A percentile compares a stretch with the other conserved stretches of the same genome.
These are phyloP conservation scores for Beta corolliflora DNA, from an alignment of 179 eudicot species.

Conservation along the genomic window DNA sequence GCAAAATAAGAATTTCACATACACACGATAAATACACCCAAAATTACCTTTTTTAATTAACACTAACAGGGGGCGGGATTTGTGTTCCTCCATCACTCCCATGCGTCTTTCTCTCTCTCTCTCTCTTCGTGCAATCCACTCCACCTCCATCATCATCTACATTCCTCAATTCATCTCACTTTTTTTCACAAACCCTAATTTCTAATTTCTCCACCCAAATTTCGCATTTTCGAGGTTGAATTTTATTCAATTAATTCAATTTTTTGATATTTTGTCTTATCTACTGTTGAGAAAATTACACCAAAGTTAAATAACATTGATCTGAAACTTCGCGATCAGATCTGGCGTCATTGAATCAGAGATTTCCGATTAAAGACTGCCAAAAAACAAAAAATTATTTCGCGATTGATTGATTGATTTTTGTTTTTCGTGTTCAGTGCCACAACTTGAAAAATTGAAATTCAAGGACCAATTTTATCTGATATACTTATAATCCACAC, in stretches of 20 bases:
- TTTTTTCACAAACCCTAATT: constrained; percentile 7
- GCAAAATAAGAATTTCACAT: neutral
- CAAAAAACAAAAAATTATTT: too few relatives aligned
- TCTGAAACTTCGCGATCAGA: constrained; percentile 18
- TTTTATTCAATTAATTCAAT: neutral
- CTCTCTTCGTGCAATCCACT: constrained; percentile 20
- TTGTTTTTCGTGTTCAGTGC: constrained; percentile 11
- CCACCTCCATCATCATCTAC: constrained; percentile 12
- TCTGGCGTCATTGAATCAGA: constrained; percentile 13
- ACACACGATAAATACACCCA: neutral
- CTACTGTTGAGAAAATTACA: neutral
- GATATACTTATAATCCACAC: neutral
- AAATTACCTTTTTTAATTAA: neutral
- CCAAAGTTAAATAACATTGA: neutral
- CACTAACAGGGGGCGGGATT: constrained; percentile 5
- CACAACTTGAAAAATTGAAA: neutral
- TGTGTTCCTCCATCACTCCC: constrained; percentile 9
- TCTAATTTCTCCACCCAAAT: neutral
- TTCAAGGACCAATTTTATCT: neutral
- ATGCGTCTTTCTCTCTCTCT: neutral
- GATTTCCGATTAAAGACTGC: neutral
- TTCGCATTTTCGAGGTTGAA: neutral
- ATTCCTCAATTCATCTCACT: neutral
- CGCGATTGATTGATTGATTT: neutral
- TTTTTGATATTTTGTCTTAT: neutral